Conservation (phyloP, 345 rosid species). For the Melaleuca quinquenervia region DNA sequence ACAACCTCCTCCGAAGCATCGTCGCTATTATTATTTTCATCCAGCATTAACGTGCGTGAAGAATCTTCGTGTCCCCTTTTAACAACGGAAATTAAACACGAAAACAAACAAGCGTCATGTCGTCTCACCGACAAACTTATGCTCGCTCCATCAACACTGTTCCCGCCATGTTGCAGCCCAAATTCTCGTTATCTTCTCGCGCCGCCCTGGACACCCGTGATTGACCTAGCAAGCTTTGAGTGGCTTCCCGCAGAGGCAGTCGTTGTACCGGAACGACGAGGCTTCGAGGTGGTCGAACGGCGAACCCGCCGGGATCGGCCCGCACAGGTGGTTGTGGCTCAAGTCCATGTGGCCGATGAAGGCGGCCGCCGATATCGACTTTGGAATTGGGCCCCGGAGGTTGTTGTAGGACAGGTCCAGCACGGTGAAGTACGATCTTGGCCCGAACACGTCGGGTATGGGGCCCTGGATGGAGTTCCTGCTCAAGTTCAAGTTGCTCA, state of each 20-base stretch:
- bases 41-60: neutral
- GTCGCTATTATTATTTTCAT: neutral
- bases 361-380: conserved; percentile 12
- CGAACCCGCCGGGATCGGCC: conserved; percentile 24
- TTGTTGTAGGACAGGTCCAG: conserved; percentile 31
- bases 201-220: too few species aligned
- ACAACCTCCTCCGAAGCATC: neutral
- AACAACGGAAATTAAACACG: neutral
- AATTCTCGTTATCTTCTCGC: neutral
- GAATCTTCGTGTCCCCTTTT: neutral
- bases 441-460: conserved; percentile 26
- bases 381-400: conserved; percentile 27
- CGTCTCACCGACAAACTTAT: neutral
- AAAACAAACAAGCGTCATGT: neutral
- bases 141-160: neutral
- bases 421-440: conserved; percentile 25
- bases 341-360: conserved; percentile 38
- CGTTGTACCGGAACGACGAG: conserved; percentile 27
- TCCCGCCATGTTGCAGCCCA: neutral
- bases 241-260: conserved; percentile 40
- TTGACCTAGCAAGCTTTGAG: conserved; percentile 9
- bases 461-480: conserved; percentile 18
- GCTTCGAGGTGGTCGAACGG: conserved; percentile 39
- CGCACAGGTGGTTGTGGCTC: conserved; percentile 40
- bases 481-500: conserved; percentile 30